Base-by-base conservation (phyloP, 805 yeast species). In the Candida methanosorbosa region DNA sequence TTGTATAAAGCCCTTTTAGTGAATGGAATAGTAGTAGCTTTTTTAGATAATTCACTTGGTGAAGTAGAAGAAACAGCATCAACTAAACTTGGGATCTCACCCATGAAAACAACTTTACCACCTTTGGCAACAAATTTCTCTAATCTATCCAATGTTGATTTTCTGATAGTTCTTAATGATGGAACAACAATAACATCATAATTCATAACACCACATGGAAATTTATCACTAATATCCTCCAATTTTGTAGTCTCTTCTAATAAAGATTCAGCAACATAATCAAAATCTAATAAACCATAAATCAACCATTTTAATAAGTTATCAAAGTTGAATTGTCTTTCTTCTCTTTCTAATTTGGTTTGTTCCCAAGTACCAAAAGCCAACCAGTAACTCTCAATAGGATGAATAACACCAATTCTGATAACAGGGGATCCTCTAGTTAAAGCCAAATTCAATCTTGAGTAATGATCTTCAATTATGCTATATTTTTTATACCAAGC, bases 331-430 rank as follows among this genome's bases (percentile, higher is more conserved):
- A 23, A 14, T 26, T 28, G 33, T 23, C 41, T 25, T 22, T 38
- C 38, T 15, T 30, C 35, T 22, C 41, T 29, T 29, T 38, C 41
- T 5, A 17, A 20, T 17, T 27, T 21, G 18, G 41, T 30, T 17
- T 35, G 17, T 33, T 38, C 30, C 41, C 41, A 38, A 9, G 41
- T 25, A 9, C 41, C 41, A 19, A 30, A 38, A 12, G 33, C 36
- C 15, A 38, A 29, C 41, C 41, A 38, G 28, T 38, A 38, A 27
- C 35, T 34, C 17, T 38, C 41, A 15, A 38, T 38, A 9, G 41
- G 41, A 27, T 38, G 41, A 16, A 38, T 36, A n/a, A 38, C 37
- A 15, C 39, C 39, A 20, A 38, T 38, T 27, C 36, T 25, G 8
- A 38, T 36, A 21, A 38, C 36, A 2, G 41, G 36, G 9, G 23